phyloP scores from a whole-genome alignment of 768 basidiomycete genomes.

The Trametopsis cervina region DNA sequence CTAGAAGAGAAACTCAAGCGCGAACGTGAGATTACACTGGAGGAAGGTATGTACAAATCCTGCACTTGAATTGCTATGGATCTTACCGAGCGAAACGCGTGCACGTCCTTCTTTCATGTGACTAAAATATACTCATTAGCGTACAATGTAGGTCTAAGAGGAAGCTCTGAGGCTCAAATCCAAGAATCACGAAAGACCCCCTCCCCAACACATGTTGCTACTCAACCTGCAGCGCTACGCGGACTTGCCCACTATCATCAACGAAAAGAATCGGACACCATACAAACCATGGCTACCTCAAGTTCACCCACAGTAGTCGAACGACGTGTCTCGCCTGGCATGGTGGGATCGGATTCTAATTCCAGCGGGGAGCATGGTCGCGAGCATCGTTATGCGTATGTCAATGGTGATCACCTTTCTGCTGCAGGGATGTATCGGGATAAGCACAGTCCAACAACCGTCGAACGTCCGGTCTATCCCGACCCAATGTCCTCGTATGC shows the following conservation, averaged over 20 bases:
- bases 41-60: conserved; percentile 31
- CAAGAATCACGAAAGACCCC: conserved; percentile 34
- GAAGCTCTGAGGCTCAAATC: neutral
- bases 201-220: conserved; percentile 36
- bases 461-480: conserved; percentile 47
- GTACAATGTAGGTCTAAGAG: neutral
- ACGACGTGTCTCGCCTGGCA: conserved; percentile 4
- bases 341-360: neutral
- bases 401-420: neutral
- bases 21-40: conserved; percentile 29
- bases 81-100: too few relatives aligned
- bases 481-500: conserved; percentile 24
- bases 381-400: too few relatives aligned
- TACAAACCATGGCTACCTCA: conserved; percentile 39
- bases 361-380: neutral
- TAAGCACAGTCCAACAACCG: conserved; percentile 64
- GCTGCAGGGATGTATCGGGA: conserved; percentile 25
- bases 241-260: conserved; percentile 38
- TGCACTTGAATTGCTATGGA: too few relatives aligned
- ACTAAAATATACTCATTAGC: too few relatives aligned
- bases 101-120: too few relatives aligned
- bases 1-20: conserved; percentile 38
- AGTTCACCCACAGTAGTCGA: conserved; percentile 55
- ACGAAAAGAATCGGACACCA: conserved; percentile 72
- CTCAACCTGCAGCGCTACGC: conserved; percentile 20